Percentiles rank a stretch among this genome's conserved stretches.
Evolutionary conservation across 768 basidiomycete genomes (phyloP).

Genomic region (Agrocybe chaxingu): DNA sequence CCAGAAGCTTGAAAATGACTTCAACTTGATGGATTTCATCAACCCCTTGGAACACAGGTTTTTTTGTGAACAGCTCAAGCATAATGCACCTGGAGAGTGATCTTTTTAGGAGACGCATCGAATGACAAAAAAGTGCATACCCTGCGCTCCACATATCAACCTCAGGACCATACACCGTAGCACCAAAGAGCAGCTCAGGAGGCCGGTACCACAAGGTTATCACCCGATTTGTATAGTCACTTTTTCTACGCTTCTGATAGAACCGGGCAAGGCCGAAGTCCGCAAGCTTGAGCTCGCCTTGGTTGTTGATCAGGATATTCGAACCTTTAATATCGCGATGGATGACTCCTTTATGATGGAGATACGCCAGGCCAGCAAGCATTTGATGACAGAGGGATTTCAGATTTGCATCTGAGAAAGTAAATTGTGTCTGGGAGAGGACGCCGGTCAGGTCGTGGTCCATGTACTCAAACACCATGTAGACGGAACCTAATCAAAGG

Average conservation of each 20-base stretch:
- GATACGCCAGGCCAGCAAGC: conserved; percentile 90
- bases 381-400: conserved; percentile 97
- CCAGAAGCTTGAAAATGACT: conserved; percentile 86
- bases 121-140: conserved; percentile 38
- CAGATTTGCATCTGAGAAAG: conserved; percentile 81
- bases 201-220: conserved; percentile 99
- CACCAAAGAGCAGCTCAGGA: conserved; percentile 91
- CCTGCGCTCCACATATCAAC: conserved; percentile 99
- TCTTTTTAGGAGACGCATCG: neutral
- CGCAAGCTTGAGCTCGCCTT: conserved; percentile 90
- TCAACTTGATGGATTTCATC: conserved; percentile 98
- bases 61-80: conserved; percentile 94
- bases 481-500: conserved; percentile 71
- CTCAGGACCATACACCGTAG: conserved; percentile 94
- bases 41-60: conserved; percentile 95
- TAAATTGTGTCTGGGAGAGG: conserved; percentile 85
- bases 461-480: conserved; percentile 99
- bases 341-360: conserved; percentile 94
- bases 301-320: conserved; percentile 91
- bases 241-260: conserved; percentile 85
- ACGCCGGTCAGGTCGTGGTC: conserved; percentile 97
- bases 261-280: conserved; percentile 98
- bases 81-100: conserved; percentile 82
- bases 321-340: conserved; percentile 99
- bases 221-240: conserved; percentile 98